Percentiles rank a stretch among this genome's conserved stretches.
Conservation (phyloP, 73 alveolate species). For the Paramecium pentaurelia region DNA sequence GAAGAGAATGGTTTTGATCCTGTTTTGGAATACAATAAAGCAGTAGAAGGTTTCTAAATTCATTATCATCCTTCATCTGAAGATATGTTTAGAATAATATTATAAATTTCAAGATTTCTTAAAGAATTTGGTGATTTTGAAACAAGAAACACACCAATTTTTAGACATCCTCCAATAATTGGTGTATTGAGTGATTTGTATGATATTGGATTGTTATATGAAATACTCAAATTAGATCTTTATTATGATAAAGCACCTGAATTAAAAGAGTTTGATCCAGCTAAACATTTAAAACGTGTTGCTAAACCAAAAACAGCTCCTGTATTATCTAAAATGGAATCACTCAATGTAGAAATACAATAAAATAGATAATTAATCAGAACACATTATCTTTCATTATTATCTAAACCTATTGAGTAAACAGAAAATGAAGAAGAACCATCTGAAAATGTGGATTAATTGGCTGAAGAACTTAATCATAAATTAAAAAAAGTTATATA, state of each 20-base stretch:
- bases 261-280: not conserved
- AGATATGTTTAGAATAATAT: constrained; percentile 71
- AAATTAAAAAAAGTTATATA: not conserved
- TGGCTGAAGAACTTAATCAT: not conserved
- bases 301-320: constrained; percentile 33
- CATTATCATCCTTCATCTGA: constrained; percentile 70
- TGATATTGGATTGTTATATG: constrained; percentile 67
- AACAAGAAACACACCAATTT: constrained; percentile 64
- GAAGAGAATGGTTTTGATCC: constrained; percentile 76
- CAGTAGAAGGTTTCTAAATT: constrained; percentile 71
- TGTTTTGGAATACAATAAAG: constrained; percentile 72
- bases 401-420: not conserved
- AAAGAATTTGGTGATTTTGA: constrained; percentile 77
- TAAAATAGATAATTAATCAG: constrained; percentile 34
- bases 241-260: constrained; percentile 61
- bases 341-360: constrained; percentile 50
- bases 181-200: constrained; percentile 65
- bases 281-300: constrained; percentile 24
- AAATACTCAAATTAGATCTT: constrained; percentile 58
- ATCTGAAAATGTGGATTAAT: not conserved
- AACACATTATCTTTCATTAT: constrained; percentile 10
- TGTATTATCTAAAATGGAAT: constrained; percentile 13
- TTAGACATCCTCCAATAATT: constrained; percentile 75
- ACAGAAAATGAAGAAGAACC: constrained; percentile 32
- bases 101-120: constrained; percentile 71